phyloP scores from a whole-genome alignment of 345 rosid species.

The Eucalyptus pauciflora region DNA sequence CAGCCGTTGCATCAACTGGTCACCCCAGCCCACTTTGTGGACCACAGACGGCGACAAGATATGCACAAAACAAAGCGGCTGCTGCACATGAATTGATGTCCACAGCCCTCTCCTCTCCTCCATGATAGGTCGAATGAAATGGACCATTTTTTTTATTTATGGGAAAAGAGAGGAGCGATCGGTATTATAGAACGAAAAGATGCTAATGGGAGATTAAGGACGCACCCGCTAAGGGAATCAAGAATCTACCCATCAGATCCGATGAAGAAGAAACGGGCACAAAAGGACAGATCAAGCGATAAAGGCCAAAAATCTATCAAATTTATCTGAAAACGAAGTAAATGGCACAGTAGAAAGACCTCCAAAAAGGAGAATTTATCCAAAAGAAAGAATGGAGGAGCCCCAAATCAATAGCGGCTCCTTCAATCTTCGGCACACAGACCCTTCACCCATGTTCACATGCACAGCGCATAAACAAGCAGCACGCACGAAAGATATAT shows the following conservation, averaged over 20 bases:
- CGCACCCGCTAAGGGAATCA: background rate
- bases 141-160: background rate
- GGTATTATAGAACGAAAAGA: background rate
- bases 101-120: background rate
- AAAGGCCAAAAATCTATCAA: background rate
- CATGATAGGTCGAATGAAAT: background rate
- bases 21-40: constrained; percentile 17
- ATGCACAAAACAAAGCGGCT: background rate
- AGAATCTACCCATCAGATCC: constrained; percentile 4
- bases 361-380: background rate
- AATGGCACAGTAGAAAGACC: background rate
- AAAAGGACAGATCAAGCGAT: background rate
- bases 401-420: background rate
- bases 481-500: background rate
- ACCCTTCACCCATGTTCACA: background rate
- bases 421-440: background rate
- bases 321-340: background rate
- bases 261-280: background rate
- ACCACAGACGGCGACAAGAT: constrained; percentile 7
- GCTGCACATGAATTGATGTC: background rate
- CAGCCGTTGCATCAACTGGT: constrained; percentile 18
- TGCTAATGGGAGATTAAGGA: background rate
- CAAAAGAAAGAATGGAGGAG: background rate
- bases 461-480: background rate
- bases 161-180: background rate